Evolutionary conservation across 768 basidiomycete genomes (phyloP).

Genomic region (Xerocomus brunneocitrinus): DNA sequence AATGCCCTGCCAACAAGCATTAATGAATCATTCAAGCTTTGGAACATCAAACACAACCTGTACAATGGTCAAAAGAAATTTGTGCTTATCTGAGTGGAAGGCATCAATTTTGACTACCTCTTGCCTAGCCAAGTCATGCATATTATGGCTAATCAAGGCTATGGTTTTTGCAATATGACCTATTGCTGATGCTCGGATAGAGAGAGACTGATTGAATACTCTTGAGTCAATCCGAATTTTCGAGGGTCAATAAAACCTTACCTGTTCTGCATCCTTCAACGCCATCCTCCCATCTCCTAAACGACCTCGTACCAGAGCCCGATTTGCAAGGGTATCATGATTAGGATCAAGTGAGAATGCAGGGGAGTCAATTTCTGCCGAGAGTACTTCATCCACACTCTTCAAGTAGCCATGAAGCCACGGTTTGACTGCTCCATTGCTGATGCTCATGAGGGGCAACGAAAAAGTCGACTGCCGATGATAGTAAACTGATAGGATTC

Average conservation of each 20-base stretch:
- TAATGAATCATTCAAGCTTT: background rate
- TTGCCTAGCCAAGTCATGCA: background rate
- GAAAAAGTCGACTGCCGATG: slow-evolving; percentile 4
- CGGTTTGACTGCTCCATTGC: slow-evolving; percentile 12
- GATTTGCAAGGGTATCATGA: slow-evolving; percentile 11
- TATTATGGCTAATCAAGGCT: slow-evolving; percentile 3
- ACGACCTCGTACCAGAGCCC: slow-evolving; percentile 13
- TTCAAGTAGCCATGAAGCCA: slow-evolving; percentile 16
- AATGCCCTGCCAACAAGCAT: slow-evolving; percentile 6
- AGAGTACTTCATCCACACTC: slow-evolving; percentile 5
- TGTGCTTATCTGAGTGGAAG: background rate
- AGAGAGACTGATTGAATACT: slow-evolving; percentile 6
- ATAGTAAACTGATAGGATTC: background rate
- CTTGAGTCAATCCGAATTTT: background rate
- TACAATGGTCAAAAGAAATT: slow-evolving; percentile 6
- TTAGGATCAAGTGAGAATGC: background rate
- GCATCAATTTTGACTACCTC: background rate
- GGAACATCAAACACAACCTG: slow-evolving; percentile 2
- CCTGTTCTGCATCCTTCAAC: slow-evolving; percentile 11
- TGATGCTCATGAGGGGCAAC: slow-evolving; percentile 17
- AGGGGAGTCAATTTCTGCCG: slow-evolving; percentile 6
- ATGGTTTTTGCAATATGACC: slow-evolving; percentile 13
- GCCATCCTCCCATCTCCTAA: background rate
- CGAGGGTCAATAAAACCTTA: background rate
- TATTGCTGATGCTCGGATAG: slow-evolving; percentile 9